A percentile compares a stretch with the other conserved stretches of the same genome.
Evolutionary conservation across 2,329 filamentous ascomycete species (phyloP).

Genomic region (Fusarium piperis): DNA sequence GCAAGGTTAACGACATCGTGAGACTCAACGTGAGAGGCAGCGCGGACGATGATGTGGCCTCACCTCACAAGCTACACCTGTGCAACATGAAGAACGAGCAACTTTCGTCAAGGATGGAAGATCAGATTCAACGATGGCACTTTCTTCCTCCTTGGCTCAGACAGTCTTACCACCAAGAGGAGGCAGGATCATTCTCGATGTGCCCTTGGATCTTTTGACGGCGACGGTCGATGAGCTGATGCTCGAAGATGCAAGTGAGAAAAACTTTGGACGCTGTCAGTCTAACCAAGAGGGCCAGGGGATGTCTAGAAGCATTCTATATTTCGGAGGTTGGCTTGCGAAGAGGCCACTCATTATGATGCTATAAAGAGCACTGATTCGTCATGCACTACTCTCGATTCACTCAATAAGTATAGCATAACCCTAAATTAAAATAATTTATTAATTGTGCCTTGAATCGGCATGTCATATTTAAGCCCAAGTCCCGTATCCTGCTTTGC

Average conservation of each 20-base stretch:
- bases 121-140: not conserved
- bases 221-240: not conserved
- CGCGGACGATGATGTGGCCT: not conserved
- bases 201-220: not conserved
- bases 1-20: no score
- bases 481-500: constrained; percentile 9
- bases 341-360: not conserved
- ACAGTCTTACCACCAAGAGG: not conserved
- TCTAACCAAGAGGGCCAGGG: not conserved
- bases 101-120: not conserved
- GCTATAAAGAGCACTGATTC: not conserved
- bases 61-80: not conserved
- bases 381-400: not conserved
- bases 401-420: not conserved
- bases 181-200: not conserved
- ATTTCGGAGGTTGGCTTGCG: not conserved
- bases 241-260: not conserved
- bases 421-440: not conserved
- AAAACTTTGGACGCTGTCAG: not conserved
- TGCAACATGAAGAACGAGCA: not conserved
- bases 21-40: no score
- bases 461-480: not conserved
- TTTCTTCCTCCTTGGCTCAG: not conserved
- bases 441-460: not conserved
- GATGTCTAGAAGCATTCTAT: not conserved